Evolutionary conservation across 1,284 basidiomycete species (phyloP).

Genomic region (Irpex lacteus): DNA sequence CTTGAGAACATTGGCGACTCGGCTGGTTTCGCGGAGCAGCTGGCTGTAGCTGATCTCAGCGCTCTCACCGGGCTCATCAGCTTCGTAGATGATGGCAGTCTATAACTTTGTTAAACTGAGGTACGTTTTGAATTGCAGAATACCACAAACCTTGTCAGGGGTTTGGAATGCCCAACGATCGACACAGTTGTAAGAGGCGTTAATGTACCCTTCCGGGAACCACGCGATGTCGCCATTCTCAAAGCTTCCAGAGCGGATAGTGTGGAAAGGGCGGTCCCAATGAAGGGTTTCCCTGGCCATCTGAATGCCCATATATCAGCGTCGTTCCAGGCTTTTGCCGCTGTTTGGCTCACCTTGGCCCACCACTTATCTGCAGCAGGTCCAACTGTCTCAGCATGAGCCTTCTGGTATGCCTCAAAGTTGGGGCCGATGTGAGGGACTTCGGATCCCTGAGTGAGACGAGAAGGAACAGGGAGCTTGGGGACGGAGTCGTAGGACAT

Average conservation of each 20-base stretch:
- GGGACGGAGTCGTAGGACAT: slow-evolving; percentile 4
- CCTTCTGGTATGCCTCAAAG: slow-evolving; percentile 60
- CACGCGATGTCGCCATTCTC: slow-evolving; percentile 87
- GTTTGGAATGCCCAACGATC: slow-evolving; percentile 93
- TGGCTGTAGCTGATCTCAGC: slow-evolving; percentile 78
- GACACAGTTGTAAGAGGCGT: slow-evolving; percentile 96
- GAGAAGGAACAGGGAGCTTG: slow-evolving; percentile 63
- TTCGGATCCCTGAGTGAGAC: slow-evolving; percentile 56
- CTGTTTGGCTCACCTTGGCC: slow-evolving; percentile 58
- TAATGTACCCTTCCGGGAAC: slow-evolving; percentile 90
- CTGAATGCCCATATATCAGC: slow-evolving; percentile 34
- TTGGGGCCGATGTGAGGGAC: slow-evolving; percentile 75
- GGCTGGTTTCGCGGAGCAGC: slow-evolving; percentile 87
- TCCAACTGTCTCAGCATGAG: slow-evolving; percentile 70
- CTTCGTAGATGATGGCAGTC: slow-evolving; percentile 98
- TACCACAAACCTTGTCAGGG: slow-evolving; percentile 73
- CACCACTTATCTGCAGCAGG: slow-evolving; percentile 82
- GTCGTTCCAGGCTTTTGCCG: not conserved
- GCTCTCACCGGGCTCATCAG: slow-evolving; percentile 88
- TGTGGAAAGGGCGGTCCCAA: slow-evolving; percentile 92
- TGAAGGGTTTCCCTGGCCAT: slow-evolving; percentile 77
- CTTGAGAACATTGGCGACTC: slow-evolving; percentile 90
- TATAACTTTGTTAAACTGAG: slow-evolving; percentile 18
- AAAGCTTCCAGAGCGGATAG: slow-evolving; percentile 84
- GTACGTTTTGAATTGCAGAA: not conserved